These are phyloP conservation scores for Marasmius tenuissimus DNA, from an alignment of 1,284 basidiomycete genomes.

Conservation along the genomic window DNA sequence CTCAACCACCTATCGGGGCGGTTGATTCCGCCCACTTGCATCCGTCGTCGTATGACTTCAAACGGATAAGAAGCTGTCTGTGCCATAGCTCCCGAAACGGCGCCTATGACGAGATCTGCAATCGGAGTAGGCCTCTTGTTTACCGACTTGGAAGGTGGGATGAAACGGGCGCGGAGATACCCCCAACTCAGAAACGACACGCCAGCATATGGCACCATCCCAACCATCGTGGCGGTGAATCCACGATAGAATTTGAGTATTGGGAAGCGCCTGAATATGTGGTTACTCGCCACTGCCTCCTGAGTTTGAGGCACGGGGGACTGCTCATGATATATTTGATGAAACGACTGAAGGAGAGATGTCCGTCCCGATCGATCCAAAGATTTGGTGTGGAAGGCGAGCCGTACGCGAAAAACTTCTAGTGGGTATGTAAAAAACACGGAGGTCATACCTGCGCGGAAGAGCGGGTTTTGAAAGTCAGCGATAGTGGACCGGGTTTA, in stretches of 20 bases:
- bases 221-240: conserved; percentile 87
- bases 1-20: conserved; percentile 76
- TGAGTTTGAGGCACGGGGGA: conserved; percentile 27
- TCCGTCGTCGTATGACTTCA: conserved; percentile 89
- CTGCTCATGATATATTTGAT: conserved; percentile 73
- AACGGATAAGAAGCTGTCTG: conserved; percentile 97
- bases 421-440: conserved; percentile 94
- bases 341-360: conserved; percentile 62
- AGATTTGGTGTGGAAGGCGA: conserved; percentile 84
- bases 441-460: conserved; percentile 76
- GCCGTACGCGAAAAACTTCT: conserved; percentile 92
- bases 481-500: neutral
- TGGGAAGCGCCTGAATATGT: conserved; percentile 59
- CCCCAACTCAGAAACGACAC: conserved; percentile 95
- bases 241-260: conserved; percentile 94
- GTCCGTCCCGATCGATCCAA: conserved; percentile 41
- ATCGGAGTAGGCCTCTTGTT: conserved; percentile 43
- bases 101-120: conserved; percentile 80
- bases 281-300: conserved; percentile 13
- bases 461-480: conserved; percentile 1
- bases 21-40: conserved; percentile 93
- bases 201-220: conserved; percentile 97
- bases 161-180: conserved; percentile 69
- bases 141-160: conserved; percentile 44
- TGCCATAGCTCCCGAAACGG: conserved; percentile 84